These are phyloP conservation scores for Neonectria hederae DNA, from an alignment of 2,329 filamentous ascomycete genomes.

Conservation along the genomic window DNA sequence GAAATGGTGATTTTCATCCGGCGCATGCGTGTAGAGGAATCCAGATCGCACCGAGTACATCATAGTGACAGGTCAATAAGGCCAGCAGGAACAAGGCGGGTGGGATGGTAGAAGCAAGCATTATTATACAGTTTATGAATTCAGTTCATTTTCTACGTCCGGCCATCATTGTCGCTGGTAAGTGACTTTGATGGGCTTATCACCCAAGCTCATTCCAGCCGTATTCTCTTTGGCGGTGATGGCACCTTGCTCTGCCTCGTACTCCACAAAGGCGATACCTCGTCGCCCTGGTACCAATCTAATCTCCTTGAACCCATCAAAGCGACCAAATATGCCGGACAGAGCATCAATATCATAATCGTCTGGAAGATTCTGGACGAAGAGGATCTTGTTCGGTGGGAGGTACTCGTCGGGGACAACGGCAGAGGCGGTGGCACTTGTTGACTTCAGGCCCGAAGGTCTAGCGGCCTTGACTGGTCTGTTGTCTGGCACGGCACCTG, in stretches of 20 bases:
- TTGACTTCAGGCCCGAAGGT: constrained; percentile 75
- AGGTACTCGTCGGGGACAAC: constrained; percentile 97
- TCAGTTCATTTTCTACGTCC: not conserved
- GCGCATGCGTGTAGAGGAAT: not conserved
- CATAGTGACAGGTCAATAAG: not conserved
- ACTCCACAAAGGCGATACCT: constrained; percentile 96
- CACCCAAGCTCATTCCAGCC: constrained; percentile 80
- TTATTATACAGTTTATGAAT: not conserved
- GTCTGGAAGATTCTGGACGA: constrained; percentile 91
- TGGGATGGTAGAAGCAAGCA: not conserved
- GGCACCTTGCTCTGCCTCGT: constrained; percentile 87
- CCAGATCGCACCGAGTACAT: not conserved
- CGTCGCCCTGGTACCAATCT: constrained; percentile 85
- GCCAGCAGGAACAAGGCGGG: not conserved
- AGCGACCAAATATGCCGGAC: constrained; percentile 83
- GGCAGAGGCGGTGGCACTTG: constrained; percentile 70
- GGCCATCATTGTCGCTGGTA: constrained; percentile 83
- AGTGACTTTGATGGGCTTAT: constrained; percentile 89
- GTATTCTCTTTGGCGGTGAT: constrained; percentile 95
- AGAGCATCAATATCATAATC: constrained; percentile 85
- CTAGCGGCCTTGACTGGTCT: constrained; percentile 74
- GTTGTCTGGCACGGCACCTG: constrained; percentile 57
- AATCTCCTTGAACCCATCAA: constrained; percentile 94
- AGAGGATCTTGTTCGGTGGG: constrained; percentile 95
- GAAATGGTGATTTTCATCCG: not conserved